phyloP scores from a whole-genome alignment of 352 stramenopile genomes.

The Achlya hypogyna region DNA sequence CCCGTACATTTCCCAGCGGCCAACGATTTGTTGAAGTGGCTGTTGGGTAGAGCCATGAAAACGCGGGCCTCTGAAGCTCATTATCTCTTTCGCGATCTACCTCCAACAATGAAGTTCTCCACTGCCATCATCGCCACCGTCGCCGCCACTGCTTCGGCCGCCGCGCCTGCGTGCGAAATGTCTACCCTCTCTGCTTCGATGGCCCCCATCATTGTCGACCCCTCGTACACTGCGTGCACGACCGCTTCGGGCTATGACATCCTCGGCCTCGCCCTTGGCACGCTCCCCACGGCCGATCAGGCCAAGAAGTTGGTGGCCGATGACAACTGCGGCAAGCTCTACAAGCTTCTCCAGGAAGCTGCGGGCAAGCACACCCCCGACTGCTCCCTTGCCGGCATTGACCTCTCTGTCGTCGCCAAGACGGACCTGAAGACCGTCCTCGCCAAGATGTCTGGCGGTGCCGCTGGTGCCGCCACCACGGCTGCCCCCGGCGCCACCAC shows the following conservation, averaged over 20 bases:
- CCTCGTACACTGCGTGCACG: neutral
- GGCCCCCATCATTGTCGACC: neutral
- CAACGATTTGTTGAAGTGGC: too few relatives aligned
- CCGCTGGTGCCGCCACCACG: neutral
- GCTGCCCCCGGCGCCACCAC: neutral
- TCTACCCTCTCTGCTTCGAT: neutral
- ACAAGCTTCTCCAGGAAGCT: neutral
- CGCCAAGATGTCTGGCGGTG: neutral
- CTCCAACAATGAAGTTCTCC: neutral
- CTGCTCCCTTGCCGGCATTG: slow-evolving; percentile 9
- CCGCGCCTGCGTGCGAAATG: neutral
- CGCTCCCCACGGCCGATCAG: neutral
- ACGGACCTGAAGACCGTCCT: too few relatives aligned
- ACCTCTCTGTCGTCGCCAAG: neutral
- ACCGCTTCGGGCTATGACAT: slow-evolving; percentile 9
- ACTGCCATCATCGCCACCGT: neutral
- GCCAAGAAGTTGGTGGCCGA: neutral
- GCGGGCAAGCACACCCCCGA: neutral
- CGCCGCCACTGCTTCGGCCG: neutral
- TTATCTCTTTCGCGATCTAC: neutral
- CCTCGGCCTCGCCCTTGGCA: neutral
- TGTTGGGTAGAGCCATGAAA: neutral
- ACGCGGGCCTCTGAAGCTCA: neutral
- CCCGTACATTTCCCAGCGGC: too few relatives aligned
- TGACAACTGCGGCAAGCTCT: neutral